These are phyloP conservation scores for Phellopilus nigrolimitatus DNA, from an alignment of 1,284 basidiomycete genomes.

Conservation along the genomic window DNA sequence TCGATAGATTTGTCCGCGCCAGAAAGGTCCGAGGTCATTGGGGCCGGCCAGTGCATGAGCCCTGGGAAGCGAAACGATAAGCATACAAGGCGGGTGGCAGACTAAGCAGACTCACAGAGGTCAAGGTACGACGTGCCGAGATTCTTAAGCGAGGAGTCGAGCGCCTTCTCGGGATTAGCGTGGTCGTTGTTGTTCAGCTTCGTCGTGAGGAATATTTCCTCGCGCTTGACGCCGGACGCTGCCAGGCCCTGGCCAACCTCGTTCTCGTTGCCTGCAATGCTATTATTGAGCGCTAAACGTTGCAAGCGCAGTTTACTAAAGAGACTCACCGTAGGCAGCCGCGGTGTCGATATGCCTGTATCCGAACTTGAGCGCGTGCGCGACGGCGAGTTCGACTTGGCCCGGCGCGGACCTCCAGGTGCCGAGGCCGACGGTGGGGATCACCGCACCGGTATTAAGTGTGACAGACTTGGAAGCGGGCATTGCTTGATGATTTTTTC, in stretches of 20 bases:
- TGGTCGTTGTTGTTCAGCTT: constrained; percentile 76
- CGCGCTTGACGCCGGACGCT: constrained; percentile 61
- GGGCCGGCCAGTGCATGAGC: constrained; percentile 80
- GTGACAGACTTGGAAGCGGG: constrained; percentile 45
- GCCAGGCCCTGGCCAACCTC: constrained; percentile 80
- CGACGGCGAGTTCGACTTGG: constrained; percentile 51
- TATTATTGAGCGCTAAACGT: too few relatives aligned
- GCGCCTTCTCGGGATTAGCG: constrained; percentile 54
- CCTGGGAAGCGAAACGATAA: constrained; percentile 31
- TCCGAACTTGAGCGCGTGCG: constrained; percentile 65
- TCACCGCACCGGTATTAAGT: constrained; percentile 69
- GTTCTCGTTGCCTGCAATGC: constrained; percentile 46
- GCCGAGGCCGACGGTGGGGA: constrained; percentile 74
- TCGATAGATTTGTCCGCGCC: constrained; percentile 49
- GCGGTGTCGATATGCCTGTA: constrained; percentile 76
- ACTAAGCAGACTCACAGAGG: constrained; percentile 45
- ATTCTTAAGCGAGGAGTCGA: constrained; percentile 64
- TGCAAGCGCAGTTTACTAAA: too few relatives aligned
- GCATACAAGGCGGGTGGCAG: not conserved
- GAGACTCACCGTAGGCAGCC: constrained; percentile 36
- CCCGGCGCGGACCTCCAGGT: constrained; percentile 73
- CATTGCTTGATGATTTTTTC: too few relatives aligned
- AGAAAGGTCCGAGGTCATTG: constrained; percentile 47
- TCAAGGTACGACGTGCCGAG: constrained; percentile 76
- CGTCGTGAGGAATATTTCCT: constrained; percentile 69